Percentiles rank a stretch among this genome's conserved stretches.
Conservation (phyloP, 176 grass and related monocot genomes). For the Hyparrhenia diplandra region DNA sequence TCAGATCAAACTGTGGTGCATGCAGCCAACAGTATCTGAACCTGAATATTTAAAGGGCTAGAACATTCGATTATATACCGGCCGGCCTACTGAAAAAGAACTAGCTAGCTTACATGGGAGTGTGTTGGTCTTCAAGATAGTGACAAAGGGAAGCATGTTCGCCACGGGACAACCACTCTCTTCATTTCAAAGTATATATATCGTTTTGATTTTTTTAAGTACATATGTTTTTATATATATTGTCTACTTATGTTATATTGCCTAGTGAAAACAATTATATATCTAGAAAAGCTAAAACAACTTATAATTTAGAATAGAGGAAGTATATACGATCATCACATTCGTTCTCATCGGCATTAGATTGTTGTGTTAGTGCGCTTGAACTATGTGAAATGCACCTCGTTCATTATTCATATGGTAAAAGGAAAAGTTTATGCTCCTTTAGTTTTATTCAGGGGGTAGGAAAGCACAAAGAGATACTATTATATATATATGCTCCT, state of each 20-base stretch:
- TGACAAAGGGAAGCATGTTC: background rate
- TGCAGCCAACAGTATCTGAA: constrained; percentile 33
- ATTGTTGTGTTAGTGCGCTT: background rate
- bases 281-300: background rate
- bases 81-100: constrained; percentile 13
- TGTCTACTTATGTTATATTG: background rate
- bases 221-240: background rate
- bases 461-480: background rate
- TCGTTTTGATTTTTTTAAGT: background rate
- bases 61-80: constrained; percentile 46
- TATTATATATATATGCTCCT: background rate
- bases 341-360: background rate
- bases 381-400: too few relatives aligned
- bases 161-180: background rate
- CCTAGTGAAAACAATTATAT: too few relatives aligned
- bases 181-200: background rate
- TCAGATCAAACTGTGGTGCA: constrained; percentile 38
- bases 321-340: background rate
- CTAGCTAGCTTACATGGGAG: background rate
- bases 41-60: constrained; percentile 10
- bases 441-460: background rate
- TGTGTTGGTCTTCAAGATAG: constrained; percentile 6
- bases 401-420: background rate
- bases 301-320: background rate
- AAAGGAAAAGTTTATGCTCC: background rate